Conservation (phyloP, 345 rosid species). For the Gossypium mustelinum region DNA sequence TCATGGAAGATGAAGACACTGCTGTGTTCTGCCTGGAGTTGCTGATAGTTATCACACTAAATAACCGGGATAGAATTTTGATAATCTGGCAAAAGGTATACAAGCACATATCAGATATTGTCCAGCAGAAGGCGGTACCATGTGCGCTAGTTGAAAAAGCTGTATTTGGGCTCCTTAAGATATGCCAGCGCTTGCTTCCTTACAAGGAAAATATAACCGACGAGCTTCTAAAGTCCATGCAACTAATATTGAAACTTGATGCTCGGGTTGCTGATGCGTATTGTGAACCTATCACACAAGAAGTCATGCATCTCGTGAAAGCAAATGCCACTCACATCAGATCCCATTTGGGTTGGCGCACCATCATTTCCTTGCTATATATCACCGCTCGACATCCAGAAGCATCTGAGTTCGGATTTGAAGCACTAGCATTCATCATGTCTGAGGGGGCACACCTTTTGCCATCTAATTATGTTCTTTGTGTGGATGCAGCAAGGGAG, state of each 20-base stretch:
- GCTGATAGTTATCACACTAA: conserved; percentile 59
- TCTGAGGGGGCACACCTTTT: conserved; percentile 55
- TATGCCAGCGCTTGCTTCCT: conserved; percentile 70
- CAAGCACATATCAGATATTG: conserved; percentile 54
- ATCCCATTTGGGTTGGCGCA: conserved; percentile 71
- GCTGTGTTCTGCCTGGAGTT: conserved; percentile 69
- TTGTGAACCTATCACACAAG: conserved; percentile 71
- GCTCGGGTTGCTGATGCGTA: conserved; percentile 78
- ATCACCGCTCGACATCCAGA: conserved; percentile 82
- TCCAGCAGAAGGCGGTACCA: conserved; percentile 56
- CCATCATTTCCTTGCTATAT: conserved; percentile 58
- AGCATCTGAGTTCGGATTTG: conserved; percentile 73
- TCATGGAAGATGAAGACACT: conserved; percentile 45
- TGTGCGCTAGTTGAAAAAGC: conserved; percentile 65
- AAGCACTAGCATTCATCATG: conserved; percentile 60
- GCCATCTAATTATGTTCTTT: conserved; percentile 60
- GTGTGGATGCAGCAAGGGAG: conserved; percentile 71
- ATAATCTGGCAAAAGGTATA: conserved; percentile 66
- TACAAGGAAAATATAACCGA: conserved; percentile 75
- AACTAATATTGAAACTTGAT: conserved; percentile 69
- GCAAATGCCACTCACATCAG: conserved; percentile 67
- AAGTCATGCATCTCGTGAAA: conserved; percentile 66
- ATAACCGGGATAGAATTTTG: conserved; percentile 70
- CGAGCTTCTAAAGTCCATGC: conserved; percentile 66
- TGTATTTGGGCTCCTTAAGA: conserved; percentile 62